Conservation (phyloP, 768 basidiomycete genomes). For the Neoboletus brunneissimus region DNA sequence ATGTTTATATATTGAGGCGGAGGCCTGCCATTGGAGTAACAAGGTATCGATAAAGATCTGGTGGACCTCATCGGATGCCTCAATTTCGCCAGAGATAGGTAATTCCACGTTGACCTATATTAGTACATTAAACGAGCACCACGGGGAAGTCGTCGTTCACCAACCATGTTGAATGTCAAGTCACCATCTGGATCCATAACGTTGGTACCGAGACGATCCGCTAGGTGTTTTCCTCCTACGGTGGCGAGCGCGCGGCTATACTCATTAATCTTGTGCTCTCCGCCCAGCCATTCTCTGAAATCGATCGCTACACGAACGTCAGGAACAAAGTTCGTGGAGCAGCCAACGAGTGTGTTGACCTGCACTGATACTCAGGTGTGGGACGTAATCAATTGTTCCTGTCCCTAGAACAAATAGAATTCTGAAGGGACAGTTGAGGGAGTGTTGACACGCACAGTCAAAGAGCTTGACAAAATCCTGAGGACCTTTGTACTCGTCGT, state of each 20-base stretch:
- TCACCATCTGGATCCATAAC: conserved; percentile 61
- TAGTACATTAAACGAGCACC: neutral
- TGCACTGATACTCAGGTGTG: conserved; percentile 51
- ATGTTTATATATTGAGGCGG: conserved; percentile 17
- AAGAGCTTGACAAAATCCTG: conserved; percentile 50
- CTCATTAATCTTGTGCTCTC: conserved; percentile 65
- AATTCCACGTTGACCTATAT: conserved; percentile 41
- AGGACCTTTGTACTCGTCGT: conserved; percentile 30
- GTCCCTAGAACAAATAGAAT: conserved; percentile 45
- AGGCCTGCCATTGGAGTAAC: conserved; percentile 22
- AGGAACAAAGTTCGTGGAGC: neutral
- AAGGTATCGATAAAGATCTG: conserved; percentile 17
- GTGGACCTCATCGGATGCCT: conserved; percentile 14
- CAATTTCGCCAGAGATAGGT: conserved; percentile 32
- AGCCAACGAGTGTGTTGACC: conserved; percentile 35
- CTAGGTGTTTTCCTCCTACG: conserved; percentile 58
- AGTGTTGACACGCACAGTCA: conserved; percentile 31
- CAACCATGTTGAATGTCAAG: conserved; percentile 70
- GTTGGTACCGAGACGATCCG: conserved; percentile 56
- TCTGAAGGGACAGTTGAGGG: neutral
- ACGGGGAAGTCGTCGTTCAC: neutral
- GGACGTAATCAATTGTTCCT: conserved; percentile 56
- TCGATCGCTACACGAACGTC: conserved; percentile 50
- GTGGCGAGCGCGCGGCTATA: conserved; percentile 72
- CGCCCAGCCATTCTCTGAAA: conserved; percentile 72